Evolutionary conservation across 257 asterid species (phyloP), one percentile per base, ranked within the genome.

Genomic region (Forsythia viridissima): DNA sequence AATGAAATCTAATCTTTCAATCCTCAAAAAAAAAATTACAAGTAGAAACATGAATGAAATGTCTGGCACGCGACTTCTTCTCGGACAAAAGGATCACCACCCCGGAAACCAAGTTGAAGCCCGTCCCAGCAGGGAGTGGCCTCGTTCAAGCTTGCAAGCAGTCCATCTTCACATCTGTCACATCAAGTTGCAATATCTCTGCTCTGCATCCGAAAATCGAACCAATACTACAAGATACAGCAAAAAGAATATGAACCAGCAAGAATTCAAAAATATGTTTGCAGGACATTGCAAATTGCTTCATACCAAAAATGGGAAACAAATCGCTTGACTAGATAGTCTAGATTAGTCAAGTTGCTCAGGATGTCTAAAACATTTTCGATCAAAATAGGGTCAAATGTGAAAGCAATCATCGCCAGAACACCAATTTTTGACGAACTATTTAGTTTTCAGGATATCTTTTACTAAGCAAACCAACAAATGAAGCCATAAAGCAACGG

Each of bases 161-260:
- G 79, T 95, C 98, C 99, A 95, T 95, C 91, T 95, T 95, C 86
- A 95, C 99, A 71, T 95, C 98, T 1, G 98, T 95, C 71, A 93
- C 99, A 71, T 95, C 99, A 42, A 95, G 97, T 82, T 90, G 99
- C 90, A 93, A 41, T 82, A 93, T 95, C 85, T 95, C 99, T 81
- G 97, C 90, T 92, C 98, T 88, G 92, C 99, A 95, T 82, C 88
- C 90, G 68, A 95, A 90, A 76, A 93, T 92, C 37, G 99, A 95
- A 76, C 98, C 98, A 55, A 95, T 78, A 71, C 98, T 93, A 93
- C 84, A 90, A 80, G 36, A 79, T 7, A 80, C 57, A 73, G n/a
- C 37, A 68, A 71, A 79, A 41, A n/a, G 18, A 75, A 63, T 0
- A 75, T 74, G 40, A 44, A 0, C 6, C 7, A 48, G 37, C 8